These are phyloP conservation scores for Tricholoma sp. DNA, from an alignment of 768 basidiomycete genomes.

Conservation along the genomic window DNA sequence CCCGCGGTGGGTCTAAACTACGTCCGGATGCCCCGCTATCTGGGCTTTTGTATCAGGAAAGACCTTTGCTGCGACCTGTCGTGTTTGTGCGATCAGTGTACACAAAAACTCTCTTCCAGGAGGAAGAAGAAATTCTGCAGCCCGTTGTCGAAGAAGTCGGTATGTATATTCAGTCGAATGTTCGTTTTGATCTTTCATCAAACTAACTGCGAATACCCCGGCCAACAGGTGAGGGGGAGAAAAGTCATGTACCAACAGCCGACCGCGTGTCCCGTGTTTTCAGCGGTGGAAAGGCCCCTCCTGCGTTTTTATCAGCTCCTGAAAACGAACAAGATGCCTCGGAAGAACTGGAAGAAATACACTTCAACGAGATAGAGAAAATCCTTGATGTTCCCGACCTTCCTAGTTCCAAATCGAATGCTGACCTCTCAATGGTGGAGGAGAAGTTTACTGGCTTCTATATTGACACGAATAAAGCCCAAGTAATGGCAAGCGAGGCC, in stretches of 20 bases:
- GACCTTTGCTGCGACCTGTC: conserved; percentile 64
- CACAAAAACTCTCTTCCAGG: conserved; percentile 46
- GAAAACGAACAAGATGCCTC: conserved; percentile 25
- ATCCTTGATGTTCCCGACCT: conserved; percentile 29
- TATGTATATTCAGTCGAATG: conserved; percentile 23
- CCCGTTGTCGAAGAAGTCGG: conserved; percentile 48
- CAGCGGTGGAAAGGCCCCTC: conserved; percentile 28
- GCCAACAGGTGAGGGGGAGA: conserved; percentile 39
- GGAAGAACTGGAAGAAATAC: conserved; percentile 51
- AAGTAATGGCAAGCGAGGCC: not conserved
- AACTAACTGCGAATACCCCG: not conserved
- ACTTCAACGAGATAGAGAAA: conserved; percentile 57
- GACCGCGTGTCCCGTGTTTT: conserved; percentile 64
- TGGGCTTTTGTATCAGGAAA: conserved; percentile 45
- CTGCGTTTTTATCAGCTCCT: conserved; percentile 19
- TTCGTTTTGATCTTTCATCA: conserved; percentile 1
- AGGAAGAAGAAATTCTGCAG: conserved; percentile 59
- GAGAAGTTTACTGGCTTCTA: conserved; percentile 33
- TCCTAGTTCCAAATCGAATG: conserved; percentile 8
- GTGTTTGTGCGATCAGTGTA: conserved; percentile 58
- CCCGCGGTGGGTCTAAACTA: conserved; percentile 25
- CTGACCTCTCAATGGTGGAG: conserved; percentile 18
- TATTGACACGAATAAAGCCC: conserved; percentile 7
- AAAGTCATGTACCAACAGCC: conserved; percentile 64
- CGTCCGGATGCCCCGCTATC: conserved; percentile 48